Evolutionary conservation across 306 rosid species (phyloP).

Genomic region (Psophocarpus tetragonolobus): DNA sequence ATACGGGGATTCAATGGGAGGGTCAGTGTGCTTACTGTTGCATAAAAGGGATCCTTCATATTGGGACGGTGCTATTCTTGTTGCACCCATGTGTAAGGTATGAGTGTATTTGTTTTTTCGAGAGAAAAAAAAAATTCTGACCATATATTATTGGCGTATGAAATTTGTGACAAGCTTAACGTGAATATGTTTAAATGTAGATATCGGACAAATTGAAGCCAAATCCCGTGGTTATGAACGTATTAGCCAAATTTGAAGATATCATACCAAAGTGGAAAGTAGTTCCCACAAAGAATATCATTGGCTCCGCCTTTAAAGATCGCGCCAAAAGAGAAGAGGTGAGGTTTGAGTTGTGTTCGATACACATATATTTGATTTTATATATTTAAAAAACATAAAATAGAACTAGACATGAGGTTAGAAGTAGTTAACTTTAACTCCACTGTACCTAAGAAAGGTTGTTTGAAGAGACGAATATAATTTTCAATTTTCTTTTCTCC

Average conservation of each 20-base stretch:
- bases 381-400: neutral
- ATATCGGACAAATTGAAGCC: constrained; percentile 85
- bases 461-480: neutral
- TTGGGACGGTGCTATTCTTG: constrained; percentile 88
- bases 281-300: constrained; percentile 78
- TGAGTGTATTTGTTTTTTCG: neutral
- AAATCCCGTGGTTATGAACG: constrained; percentile 59
- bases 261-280: constrained; percentile 87
- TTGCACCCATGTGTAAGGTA: constrained; percentile 98
- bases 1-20: constrained; percentile 98
- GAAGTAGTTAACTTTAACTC: neutral
- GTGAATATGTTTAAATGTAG: constrained; percentile 32
- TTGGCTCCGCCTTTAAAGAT: constrained; percentile 70
- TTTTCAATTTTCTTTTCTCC: neutral
- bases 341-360: neutral
- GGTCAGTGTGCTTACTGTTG: constrained; percentile 67
- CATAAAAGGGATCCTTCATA: constrained; percentile 68
- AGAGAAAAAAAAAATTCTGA: neutral
- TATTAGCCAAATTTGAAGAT: constrained; percentile 61
- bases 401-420: neutral
- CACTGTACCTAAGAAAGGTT: neutral
- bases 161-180: neutral
- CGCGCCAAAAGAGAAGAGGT: constrained; percentile 72
- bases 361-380: neutral
- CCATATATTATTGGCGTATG: neutral